Conservation (phyloP, 1,284 basidiomycete genomes). For the Cryptococcus floricola region DNA sequence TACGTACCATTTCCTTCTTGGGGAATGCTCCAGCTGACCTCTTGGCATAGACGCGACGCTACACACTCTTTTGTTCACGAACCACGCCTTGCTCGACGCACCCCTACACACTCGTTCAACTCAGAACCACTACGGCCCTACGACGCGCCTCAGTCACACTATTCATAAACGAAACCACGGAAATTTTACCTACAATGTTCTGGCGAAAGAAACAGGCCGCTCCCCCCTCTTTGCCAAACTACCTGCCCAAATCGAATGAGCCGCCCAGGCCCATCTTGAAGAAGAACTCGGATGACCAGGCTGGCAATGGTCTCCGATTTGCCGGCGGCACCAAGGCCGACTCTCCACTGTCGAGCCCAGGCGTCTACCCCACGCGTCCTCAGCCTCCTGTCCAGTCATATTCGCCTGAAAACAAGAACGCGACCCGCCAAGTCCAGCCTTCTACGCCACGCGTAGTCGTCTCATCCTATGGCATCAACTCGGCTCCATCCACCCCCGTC, state of each 20-base stretch:
- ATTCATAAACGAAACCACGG: neutral
- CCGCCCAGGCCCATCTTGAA: conserved; percentile 33
- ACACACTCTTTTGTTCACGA: neutral
- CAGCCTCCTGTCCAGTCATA: neutral
- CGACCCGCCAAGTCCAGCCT: conserved; percentile 5
- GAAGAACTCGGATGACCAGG: conserved; percentile 17
- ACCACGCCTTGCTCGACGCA: neutral
- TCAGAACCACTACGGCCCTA: neutral
- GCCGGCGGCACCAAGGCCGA: conserved; percentile 9
- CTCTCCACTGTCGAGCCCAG: neutral
- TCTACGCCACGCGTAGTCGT: conserved; percentile 12
- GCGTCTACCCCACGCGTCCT: neutral
- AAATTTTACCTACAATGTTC: conserved; percentile 19
- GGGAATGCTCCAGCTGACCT: neutral
- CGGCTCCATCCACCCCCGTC: neutral
- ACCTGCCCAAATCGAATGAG: conserved; percentile 8
- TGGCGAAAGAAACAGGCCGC: conserved; percentile 25
- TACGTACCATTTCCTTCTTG: neutral
- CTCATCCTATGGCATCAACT: conserved; percentile 5
- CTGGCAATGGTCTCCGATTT: conserved; percentile 23
- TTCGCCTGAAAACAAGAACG: neutral
- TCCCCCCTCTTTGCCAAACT: neutral
- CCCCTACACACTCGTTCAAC: neutral
- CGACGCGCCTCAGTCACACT: neutral
- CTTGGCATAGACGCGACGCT: neutral